Evolutionary conservation across 2,329 filamentous ascomycete genomes (phyloP), one percentile per base, ranked within the genome.

Genomic region (Fusarium coffeatum): DNA sequence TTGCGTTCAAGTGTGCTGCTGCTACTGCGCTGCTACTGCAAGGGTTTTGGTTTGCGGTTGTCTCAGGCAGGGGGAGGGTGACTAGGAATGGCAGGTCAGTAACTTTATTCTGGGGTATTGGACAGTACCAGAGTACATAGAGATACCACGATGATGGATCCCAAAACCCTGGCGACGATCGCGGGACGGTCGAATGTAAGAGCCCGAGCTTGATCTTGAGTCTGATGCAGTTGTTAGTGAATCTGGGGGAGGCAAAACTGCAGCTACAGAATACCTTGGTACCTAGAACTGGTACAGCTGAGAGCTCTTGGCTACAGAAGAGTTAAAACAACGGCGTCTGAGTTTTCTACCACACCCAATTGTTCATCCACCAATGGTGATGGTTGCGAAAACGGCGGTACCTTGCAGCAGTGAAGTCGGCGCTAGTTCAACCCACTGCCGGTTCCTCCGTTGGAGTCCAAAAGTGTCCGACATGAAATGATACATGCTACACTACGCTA

Each of bases 401-500:
- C 67, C 67, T 70, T 70, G 67, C 67, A 70, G 65, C 47, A 68
- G 54, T 41, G 49, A 64, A 68, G 23, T 45, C 47, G 51, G 20
- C 40, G 25, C 42, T 63, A 64, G 60, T 49, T 56, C 47, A 60
- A 27, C 37, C 37, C 28, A 46, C 20, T 69, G 49, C 67, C 67
- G 67, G 67, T 53, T 53, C 16, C 58, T 70, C 67, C 67, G 62
- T 65, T 40, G n/a, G n/a, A 11, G 40, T 30, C 8, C 42, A 25
- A 20, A 25, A 51, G 16, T 20, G 8, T n/a, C 45, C 43, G 25
- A 41, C 34, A 46, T 47, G 15, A 42, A 41, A 25, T 45, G 37
- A 49, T 42, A 43, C 23, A 41, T 47, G 25, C 25, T 37, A 22
- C 34, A 37, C 18, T n/a, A 37, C 18, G 34, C 34, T 28, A 15